Base-by-base conservation (phyloP, 805 yeast species). In the Alloascoidea hylecoeti region DNA sequence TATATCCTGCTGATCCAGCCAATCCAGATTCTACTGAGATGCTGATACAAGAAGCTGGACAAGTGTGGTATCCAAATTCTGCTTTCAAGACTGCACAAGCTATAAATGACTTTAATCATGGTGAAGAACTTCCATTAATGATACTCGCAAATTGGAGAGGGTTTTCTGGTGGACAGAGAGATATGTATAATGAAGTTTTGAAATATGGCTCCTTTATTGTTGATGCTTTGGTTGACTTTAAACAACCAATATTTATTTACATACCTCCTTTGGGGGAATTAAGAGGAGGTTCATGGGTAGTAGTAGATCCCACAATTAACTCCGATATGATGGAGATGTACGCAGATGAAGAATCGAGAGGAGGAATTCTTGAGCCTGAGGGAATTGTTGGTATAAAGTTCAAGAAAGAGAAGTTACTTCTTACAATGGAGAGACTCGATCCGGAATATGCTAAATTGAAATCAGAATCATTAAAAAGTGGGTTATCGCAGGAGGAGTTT, bases 261-360 rank as follows among this genome's bases (percentile, higher is more conserved):
- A 89, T 92, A 58, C 98, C 99, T 38, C 99, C 99, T 42, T 75
- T 81, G 48, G 98, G 97, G 59, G 99, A 92, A 63, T 72, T 92
- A 49, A 81, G 99, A 73, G 99, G 99, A 68, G 99, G 99, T 58
- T 89, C 98, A 17, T 92, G 99, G 99, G 99, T 94, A 40, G 99
- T 92, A 48, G 96, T 92, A 56, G 99, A 92, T 62, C 96, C 98
- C 46, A 84, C 96, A 37, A 92, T 92, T 65, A 92, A 94, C 61
- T 61, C 81, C 35, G 96, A 88, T 45, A 84, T 84, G 83, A 94
- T 92, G 96, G 99, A 92, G 66, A 89, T 92, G 96, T 92, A 89
- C 52, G 97, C 97, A 16, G 98, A 94, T 60, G 79, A 74, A 37
- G 92, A 92, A 39, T 72, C 97, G 6, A 75, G 99, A 58, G 98